These are phyloP conservation scores for Aulographum hederae DNA, from an alignment of 2,329 filamentous ascomycete species.

Conservation along the genomic window DNA sequence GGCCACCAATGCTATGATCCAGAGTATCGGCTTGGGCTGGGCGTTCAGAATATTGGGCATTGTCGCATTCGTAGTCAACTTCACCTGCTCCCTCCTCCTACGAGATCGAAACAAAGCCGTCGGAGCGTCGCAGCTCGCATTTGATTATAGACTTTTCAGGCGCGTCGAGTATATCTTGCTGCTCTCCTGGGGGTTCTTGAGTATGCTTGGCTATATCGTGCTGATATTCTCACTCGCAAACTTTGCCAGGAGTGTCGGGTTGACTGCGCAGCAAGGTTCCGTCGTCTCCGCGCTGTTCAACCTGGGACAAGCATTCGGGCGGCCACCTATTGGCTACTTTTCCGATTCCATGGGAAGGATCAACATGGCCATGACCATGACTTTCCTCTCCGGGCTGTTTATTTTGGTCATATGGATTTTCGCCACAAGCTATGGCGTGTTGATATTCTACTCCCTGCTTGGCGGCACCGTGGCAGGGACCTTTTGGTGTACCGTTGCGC, in stretches of 20 bases:
- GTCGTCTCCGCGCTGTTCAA: conserved; percentile 59
- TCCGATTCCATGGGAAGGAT: conserved; percentile 53
- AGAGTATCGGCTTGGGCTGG: conserved; percentile 45
- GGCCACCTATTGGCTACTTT: conserved; percentile 54
- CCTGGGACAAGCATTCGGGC: conserved; percentile 44
- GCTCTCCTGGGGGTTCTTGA: conserved; percentile 50
- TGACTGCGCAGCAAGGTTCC: conserved; percentile 47
- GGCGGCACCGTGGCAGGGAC: conserved; percentile 50
- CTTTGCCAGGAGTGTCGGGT: conserved; percentile 50
- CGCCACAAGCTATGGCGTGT: conserved; percentile 42
- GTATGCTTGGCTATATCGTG: conserved; percentile 56
- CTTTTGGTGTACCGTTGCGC: conserved; percentile 34
- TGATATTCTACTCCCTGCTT: conserved; percentile 53
- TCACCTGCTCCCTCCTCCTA: conserved; percentile 42
- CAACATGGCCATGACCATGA: conserved; percentile 51
- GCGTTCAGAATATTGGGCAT: conserved; percentile 48
- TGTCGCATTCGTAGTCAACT: conserved; percentile 44
- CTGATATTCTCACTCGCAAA: conserved; percentile 61
- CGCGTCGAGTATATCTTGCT: conserved; percentile 45
- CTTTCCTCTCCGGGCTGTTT: conserved; percentile 44
- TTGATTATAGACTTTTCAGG: conserved; percentile 44
- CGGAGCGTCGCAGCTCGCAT: conserved; percentile 46
- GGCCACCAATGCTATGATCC: conserved; percentile 49
- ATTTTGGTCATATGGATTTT: conserved; percentile 57
- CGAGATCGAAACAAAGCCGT: conserved; percentile 55